Evolutionary conservation across 2,329 filamentous ascomycete species (phyloP).

Genomic region (Aspergillus jensenii): DNA sequence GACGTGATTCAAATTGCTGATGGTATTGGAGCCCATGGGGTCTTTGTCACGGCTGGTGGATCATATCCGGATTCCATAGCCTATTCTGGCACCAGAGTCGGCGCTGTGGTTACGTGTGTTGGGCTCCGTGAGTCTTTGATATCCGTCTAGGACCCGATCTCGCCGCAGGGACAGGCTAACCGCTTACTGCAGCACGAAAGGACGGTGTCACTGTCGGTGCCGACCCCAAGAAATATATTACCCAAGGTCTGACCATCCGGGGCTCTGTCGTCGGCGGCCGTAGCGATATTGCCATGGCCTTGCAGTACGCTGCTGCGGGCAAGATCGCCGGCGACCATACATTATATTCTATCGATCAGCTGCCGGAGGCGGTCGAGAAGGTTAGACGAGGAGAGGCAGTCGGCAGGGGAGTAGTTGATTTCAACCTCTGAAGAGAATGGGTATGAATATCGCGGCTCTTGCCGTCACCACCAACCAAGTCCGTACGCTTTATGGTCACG

Average conservation of each 20-base stretch:
- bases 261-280: conserved; percentile 33
- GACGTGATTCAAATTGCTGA: conserved; percentile 49
- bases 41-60: conserved; percentile 41
- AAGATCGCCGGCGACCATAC: conserved; percentile 52
- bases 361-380: conserved; percentile 54
- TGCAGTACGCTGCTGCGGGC: conserved; percentile 50
- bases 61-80: conserved; percentile 42
- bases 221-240: conserved; percentile 25
- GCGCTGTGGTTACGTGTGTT: conserved; percentile 55
- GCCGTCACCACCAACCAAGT: no score
- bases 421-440: conserved; percentile 34
- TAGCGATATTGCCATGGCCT: conserved; percentile 32
- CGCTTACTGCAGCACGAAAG: conserved; percentile 12
- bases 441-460: background rate
- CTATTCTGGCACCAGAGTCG: conserved; percentile 44
- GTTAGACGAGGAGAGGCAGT: conserved; percentile 52
- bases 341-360: conserved; percentile 46
- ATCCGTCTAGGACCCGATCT: no score
- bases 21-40: conserved; percentile 50
- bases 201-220: conserved; percentile 21
- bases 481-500: no score
- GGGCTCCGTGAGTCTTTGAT: conserved; percentile 26
- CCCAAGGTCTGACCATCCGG: conserved; percentile 28
- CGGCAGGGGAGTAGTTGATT: conserved; percentile 55
- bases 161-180: no score